A percentile compares a stretch with the other conserved stretches of the same genome.
Evolutionary conservation across 306 rosid species (phyloP).

Genomic region (Vigna reflexopilosa): DNA sequence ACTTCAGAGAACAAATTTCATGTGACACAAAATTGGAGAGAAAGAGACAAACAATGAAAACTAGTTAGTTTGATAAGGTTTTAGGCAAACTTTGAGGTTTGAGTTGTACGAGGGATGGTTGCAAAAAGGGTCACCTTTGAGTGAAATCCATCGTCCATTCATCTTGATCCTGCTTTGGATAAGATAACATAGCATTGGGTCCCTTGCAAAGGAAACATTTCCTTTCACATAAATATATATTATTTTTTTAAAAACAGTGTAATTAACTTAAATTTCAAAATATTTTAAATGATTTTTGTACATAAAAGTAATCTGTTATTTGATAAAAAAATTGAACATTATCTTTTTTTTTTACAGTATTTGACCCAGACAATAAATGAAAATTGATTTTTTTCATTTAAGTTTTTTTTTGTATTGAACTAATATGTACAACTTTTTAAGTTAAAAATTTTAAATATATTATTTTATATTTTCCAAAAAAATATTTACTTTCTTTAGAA

Average conservation of each 20-base stretch:
- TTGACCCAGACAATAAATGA: too few relatives aligned
- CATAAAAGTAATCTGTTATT: too few relatives aligned
- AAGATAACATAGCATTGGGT: slow-evolving; percentile 41
- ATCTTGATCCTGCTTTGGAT: slow-evolving; percentile 41
- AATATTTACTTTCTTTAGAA: too few relatives aligned
- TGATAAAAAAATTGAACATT: too few relatives aligned
- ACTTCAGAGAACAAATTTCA: slow-evolving; percentile 43
- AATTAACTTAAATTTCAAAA: too few relatives aligned
- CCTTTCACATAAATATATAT: not conserved
- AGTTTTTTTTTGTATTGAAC: too few relatives aligned
- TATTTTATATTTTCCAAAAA: too few relatives aligned
- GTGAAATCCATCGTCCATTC: slow-evolving; percentile 48
- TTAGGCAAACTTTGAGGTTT: slow-evolving; percentile 34
- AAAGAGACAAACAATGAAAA: slow-evolving; percentile 23
- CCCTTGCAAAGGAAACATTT: not conserved
- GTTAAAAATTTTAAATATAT: too few relatives aligned
- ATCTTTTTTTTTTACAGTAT: too few relatives aligned
- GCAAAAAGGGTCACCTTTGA: slow-evolving; percentile 8
- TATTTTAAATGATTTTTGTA: too few relatives aligned
- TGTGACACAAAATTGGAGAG: slow-evolving; percentile 27
- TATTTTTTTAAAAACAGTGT: not conserved
- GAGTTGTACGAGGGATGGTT: slow-evolving; percentile 24
- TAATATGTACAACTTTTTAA: too few relatives aligned
- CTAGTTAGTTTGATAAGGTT: slow-evolving; percentile 43
- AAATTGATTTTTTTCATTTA: too few relatives aligned